A percentile compares a stretch with the other conserved stretches of the same genome.
These are phyloP conservation scores for Athelia psychrophila DNA, from an alignment of 1,284 basidiomycete genomes.

Conservation along the genomic window DNA sequence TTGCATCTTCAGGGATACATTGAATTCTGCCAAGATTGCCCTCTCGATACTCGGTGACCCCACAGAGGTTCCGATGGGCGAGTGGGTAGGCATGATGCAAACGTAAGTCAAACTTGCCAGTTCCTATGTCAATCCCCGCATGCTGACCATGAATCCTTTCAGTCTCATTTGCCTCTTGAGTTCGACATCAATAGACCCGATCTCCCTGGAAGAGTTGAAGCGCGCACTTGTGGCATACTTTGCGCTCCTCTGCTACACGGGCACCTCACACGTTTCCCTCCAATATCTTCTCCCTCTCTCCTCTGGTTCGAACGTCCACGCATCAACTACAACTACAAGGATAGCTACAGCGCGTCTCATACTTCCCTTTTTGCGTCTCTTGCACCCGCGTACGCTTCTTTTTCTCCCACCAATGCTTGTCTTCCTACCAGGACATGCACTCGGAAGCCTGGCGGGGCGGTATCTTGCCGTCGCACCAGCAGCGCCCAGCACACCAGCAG, in stretches of 20 bases:
- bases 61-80: conserved; percentile 40
- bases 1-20: conserved; percentile 1
- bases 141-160: conserved; percentile 8
- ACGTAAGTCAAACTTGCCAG: too few species aligned
- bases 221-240: too few species aligned
- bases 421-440: conserved; percentile 35
- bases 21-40: conserved; percentile 35
- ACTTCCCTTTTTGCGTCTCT: neutral
- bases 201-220: conserved; percentile 38
- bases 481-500: too few species aligned
- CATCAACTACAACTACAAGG: neutral
- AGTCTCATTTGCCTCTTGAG: conserved; percentile 9
- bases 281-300: conserved; percentile 53
- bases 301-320: conserved; percentile 9
- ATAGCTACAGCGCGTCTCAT: neutral
- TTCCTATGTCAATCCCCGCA: neutral
- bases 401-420: conserved; percentile 13
- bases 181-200: conserved; percentile 3
- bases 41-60: conserved; percentile 57
- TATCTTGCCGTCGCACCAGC: too few species aligned
- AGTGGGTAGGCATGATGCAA: conserved; percentile 57
- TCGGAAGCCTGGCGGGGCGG: conserved; percentile 25
- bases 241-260: conserved; percentile 42
- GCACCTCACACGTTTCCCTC: conserved; percentile 51
- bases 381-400: conserved; percentile 9